Evolutionary conservation across 1,139 yeast species (phyloP), one percentile per base, ranked within the genome.

Genomic region (Arxiozyma heterogenica): DNA sequence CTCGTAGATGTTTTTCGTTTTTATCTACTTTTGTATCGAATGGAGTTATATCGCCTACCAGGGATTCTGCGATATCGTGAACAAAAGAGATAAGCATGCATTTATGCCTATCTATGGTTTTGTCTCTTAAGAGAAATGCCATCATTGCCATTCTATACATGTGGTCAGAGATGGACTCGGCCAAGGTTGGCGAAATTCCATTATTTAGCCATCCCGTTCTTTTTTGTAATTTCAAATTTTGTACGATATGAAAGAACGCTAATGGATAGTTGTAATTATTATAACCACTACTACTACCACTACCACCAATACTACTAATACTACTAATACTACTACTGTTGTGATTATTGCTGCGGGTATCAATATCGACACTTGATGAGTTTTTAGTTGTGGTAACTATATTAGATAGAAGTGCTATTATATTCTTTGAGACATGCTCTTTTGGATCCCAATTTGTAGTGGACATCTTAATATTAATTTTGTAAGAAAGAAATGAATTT

Each of bases 11-110:
- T 69, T 93, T 93, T 62, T 82, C 86, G 41, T 71, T 73, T 65
- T 85, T 85, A 47, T 81, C 70, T n/a, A 87, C 81, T 41, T 47
- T 50, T 0, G 77, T 79, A 57, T 84, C 95, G 64, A 80, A 80
- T 17, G 98, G 98, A 0, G 96, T 90, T 55, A 93, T 89, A 68
- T 93, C 98, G 17, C 98, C 98, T 12, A 93, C 98, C 43, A 93
- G 73, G 7, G 91, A 73, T 73, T 93, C 98, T 12, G 98, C 98
- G 65, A 93, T 85, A 69, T 93, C 98, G 71, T 93, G 98, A 45
- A 90, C 83, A 48, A 90, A 74, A 1, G 98, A 90, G 53, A 93
- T 89, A 69, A 87, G 86, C 55, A 84, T 86, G 74, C 97, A 90
- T 61, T 80, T 72, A 42, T 68, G 70, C 17, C 73, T 66, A 59